Base-by-base conservation (phyloP, 1,139 yeast species). In the Meyerozyma athensensis region DNA sequence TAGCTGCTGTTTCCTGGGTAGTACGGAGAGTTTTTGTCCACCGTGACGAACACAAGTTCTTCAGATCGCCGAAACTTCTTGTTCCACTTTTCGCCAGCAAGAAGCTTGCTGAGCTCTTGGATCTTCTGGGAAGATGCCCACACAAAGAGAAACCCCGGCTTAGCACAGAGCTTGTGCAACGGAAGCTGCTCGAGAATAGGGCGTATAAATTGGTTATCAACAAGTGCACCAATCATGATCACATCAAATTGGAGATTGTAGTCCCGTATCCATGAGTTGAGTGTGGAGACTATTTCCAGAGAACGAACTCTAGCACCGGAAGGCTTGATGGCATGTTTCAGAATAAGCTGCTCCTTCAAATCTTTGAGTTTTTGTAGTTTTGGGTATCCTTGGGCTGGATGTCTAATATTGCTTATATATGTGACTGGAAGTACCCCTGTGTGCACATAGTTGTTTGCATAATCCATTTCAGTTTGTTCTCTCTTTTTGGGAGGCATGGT, bases 61-160 rank as follows among this genome's bases (percentile, higher is more conserved):
- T 90, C 97, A 14, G 94, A 82, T 50, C 96, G 72, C 51, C 97
- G 73, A 53, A 87, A 89, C 53, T 86, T 86, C 62, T 71, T 81
- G 38, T 77, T 79, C 82, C 81, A 86, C 38, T 55, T 71, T 42
- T 67, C 82, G 52, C 68, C 72, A 49, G 69, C 82, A 55, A 75
- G 70, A 36, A 82, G 56, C 30, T 63, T 67, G 0, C 83, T 73
- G 30, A 84, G 63, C 49, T 81, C 86, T 37, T 74, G 72, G 37
- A 84, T 80, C 52, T 83, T 80, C 39, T 77, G 77, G 4, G 86
- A 77, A 4, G 92, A 79, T 0, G 94, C 83, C 97, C 97, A 90
- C 38, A 90, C 72, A 51, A 85, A 86, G 30, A 87, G 59, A 43
- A 87, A 81, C 1, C 96, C 95, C 0, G 97, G 97, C 43, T 82